Percentiles rank a stretch among this genome's conserved stretches.
Evolutionary conservation across 129 eudicot genomes (phyloP).

Genomic region (Tagetes patula): DNA sequence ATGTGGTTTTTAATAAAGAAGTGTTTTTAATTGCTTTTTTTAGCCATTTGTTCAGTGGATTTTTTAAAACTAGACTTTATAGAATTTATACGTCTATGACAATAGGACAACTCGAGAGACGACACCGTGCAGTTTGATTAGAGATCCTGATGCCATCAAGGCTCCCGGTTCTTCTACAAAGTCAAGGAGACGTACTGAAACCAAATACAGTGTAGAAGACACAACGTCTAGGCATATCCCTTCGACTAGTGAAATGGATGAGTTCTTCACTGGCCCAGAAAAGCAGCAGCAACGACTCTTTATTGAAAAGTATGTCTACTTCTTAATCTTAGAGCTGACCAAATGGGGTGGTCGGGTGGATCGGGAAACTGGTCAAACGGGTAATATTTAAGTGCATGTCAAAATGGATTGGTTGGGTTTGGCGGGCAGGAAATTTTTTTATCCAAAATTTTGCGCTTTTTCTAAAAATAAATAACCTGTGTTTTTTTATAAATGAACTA

Average conservation of each 20-base stretch:
- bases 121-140: constrained; percentile 57
- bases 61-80: background rate
- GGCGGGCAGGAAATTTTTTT: background rate
- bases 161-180: constrained; percentile 56
- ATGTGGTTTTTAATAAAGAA: constrained; percentile 10
- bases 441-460: background rate
- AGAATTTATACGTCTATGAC: constrained; percentile 2
- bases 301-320: constrained; percentile 44
- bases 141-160: constrained; percentile 43
- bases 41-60: constrained; percentile 12
- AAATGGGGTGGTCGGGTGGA: background rate
- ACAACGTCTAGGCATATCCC: constrained; percentile 37
- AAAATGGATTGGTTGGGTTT: background rate
- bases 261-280: constrained; percentile 52
- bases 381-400: background rate
- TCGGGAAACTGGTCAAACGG: background rate
- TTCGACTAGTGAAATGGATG: constrained; percentile 52
- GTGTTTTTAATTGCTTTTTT: background rate
- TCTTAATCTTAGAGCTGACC: background rate
- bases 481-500: background rate
- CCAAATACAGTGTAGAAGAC: constrained; percentile 27
- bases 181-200: constrained; percentile 30
- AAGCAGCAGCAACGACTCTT: constrained; percentile 47
- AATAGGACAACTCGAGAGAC: constrained; percentile 56
- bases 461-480: too few species aligned